Evolutionary conservation across 805 yeast species (phyloP), one percentile per base, ranked within the genome.

Genomic region (Debaryomyces hansenii): DNA sequence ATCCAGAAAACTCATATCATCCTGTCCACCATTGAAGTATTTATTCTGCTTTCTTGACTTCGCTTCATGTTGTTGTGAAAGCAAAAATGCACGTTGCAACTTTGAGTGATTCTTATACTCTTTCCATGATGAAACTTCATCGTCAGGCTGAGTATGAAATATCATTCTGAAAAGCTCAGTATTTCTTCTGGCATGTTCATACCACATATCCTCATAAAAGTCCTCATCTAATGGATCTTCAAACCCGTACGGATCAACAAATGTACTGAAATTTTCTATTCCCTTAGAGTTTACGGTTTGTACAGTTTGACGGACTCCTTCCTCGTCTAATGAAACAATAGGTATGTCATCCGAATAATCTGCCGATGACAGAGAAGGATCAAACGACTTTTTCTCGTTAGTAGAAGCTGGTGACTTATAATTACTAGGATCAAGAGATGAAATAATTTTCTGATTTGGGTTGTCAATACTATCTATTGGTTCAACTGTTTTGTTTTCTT

Each of bases 101-200:
- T 78, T 81, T 48, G 82, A 76, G 61, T 75, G 86, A 21, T 78
- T 82, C 62, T 88, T 91, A 64, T 90, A 94, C 46, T 90, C 96
- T 46, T 79, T 79, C 99, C 99, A 94, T 0, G 90, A 79, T 20
- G 75, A 75, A n/a, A 92, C 98, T 5, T 81, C 74, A 62, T 92
- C 90, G 65, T 94, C 99, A 0, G 99, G 99, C 61, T 95, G 99
- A 51, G 89, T 83, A 53, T 91, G 91, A 77, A 94, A 94, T 1
- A 94, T 87, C 63, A 85, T 74, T 50, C 97, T 76, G 69, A 80
- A 94, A 1, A 95, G 70, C 48, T 80, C 75, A 0, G 98, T 90
- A 59, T 94, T 94, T 56, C 91, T 77, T 44, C 85, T 71, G 0
- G 99, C 97, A 57, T 80, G 82, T 4, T 84, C 84, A 61, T 76